phyloP scores from a whole-genome alignment of 2,329 filamentous ascomycete species.

The Pezicula radicicola region DNA sequence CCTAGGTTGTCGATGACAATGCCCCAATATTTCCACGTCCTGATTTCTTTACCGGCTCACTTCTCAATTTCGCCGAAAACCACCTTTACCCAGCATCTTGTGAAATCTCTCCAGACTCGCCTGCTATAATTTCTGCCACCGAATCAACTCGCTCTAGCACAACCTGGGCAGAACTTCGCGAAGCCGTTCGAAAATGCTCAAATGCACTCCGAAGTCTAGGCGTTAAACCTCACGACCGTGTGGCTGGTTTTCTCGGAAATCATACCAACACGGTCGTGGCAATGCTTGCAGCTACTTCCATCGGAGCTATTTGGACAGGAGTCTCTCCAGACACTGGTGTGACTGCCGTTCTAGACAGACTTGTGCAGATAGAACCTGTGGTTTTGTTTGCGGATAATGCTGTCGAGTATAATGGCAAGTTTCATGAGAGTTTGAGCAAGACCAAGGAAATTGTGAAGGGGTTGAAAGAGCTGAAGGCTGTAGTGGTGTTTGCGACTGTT shows the following conservation, averaged over 20 bases:
- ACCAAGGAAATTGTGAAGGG: constrained; percentile 70
- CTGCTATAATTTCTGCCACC: constrained; percentile 78
- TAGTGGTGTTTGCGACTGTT: constrained; percentile 73
- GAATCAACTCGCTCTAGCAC: constrained; percentile 59
- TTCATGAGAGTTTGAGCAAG: constrained; percentile 78
- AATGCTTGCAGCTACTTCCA: constrained; percentile 77
- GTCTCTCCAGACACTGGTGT: constrained; percentile 92
- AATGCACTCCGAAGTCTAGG: constrained; percentile 66
- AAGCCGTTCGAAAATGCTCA: constrained; percentile 72
- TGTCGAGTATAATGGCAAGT: constrained; percentile 86
- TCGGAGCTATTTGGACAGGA: constrained; percentile 90
- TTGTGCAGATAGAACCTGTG: constrained; percentile 81
- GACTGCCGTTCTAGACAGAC: constrained; percentile 82
- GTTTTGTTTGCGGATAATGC: constrained; percentile 86
- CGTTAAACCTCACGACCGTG: constrained; percentile 52
- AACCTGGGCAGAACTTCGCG: constrained; percentile 78
- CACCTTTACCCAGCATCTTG: constrained; percentile 72
- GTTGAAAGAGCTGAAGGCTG: constrained; percentile 59
- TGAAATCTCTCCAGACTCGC: constrained; percentile 51
- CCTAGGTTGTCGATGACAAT: constrained; percentile 63
- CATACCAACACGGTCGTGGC: constrained; percentile 83
- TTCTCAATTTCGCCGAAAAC: constrained; percentile 93
- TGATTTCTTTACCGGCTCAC: constrained; percentile 75
- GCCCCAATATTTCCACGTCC: constrained; percentile 82
- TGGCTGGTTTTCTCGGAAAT: constrained; percentile 82